Conservation (phyloP, 345 rosid species). For the Conringia planisiliqua region DNA sequence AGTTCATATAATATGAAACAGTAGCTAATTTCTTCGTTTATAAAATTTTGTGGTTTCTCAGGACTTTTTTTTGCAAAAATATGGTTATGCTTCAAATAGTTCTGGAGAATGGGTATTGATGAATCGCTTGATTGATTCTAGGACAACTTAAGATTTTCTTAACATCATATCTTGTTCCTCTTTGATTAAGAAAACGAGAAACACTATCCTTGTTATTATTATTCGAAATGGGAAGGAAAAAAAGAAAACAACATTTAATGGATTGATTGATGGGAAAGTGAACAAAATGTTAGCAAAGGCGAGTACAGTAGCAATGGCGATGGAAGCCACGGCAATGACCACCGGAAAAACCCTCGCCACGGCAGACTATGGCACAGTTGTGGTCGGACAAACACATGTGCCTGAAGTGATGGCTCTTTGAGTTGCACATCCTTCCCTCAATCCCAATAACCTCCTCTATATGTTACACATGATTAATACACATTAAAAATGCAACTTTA, state of each 20-base stretch:
- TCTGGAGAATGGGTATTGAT: too few species aligned
- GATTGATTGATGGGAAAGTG: not conserved
- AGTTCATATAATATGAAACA: too few species aligned
- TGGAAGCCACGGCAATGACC: conserved; percentile 37
- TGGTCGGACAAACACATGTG: conserved; percentile 23
- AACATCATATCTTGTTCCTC: not conserved
- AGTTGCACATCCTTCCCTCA: conserved; percentile 39
- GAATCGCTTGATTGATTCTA: not conserved
- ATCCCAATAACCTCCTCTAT: conserved; percentile 18
- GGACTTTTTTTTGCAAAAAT: too few species aligned
- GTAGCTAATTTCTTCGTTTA: too few species aligned
- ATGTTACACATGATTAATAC: not conserved
- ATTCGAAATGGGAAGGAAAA: not conserved
- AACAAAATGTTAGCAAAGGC: conserved; percentile 20
- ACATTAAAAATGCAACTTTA: not conserved
- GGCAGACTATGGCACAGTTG: conserved; percentile 42
- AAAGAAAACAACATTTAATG: not conserved
- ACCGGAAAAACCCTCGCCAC: conserved; percentile 34
- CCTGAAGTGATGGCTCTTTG: conserved; percentile 40
- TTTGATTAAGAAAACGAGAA: not conserved
- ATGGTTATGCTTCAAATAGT: too few species aligned
- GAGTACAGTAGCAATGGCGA: conserved; percentile 38
- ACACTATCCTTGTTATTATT: not conserved
- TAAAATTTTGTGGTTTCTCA: too few species aligned
- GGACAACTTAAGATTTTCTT: not conserved